phyloP scores from a whole-genome alignment of 2,329 filamentous ascomycete genomes.

The Curvularia hawaiiensis region DNA sequence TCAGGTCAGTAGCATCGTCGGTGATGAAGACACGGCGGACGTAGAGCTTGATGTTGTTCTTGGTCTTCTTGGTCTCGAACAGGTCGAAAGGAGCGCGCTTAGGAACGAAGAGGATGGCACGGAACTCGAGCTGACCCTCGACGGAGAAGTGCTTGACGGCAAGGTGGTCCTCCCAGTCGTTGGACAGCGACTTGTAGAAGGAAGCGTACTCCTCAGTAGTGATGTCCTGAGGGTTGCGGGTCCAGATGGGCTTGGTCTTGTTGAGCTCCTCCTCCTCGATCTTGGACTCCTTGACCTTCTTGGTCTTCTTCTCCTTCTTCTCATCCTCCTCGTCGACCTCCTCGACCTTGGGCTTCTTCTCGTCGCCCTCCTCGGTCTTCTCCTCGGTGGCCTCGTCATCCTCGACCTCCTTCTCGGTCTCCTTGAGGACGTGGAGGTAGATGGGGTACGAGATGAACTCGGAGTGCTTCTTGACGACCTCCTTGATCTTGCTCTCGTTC shows the following conservation, averaged over 20 bases:
- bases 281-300: conserved; percentile 99
- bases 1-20: conserved; percentile 97
- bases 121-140: conserved; percentile 99
- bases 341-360: conserved; percentile 96
- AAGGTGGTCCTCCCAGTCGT: conserved; percentile 99
- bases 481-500: conserved; percentile 99
- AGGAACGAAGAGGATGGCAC: conserved; percentile 98
- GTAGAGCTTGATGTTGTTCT: conserved; percentile 99
- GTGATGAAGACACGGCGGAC: conserved; percentile 99
- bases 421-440: conserved; percentile 99
- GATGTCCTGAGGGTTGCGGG: conserved; percentile 95
- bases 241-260: conserved; percentile 99
- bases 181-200: conserved; percentile 99
- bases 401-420: conserved; percentile 98
- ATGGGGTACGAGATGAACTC: conserved; percentile 99
- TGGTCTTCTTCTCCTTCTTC: conserved; percentile 94
- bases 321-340: conserved; percentile 86
- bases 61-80: conserved; percentile 99
- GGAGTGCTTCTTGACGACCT: conserved; percentile 99
- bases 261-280: conserved; percentile 99
- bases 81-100: conserved; percentile 99
- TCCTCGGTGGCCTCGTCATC: conserved; percentile 81
- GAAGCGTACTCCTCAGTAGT: conserved; percentile 94
- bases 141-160: conserved; percentile 99
- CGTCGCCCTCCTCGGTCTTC: conserved; percentile 73